These are phyloP conservation scores for Diplogelasinospora grovesii DNA, from an alignment of 495 filamentous ascomycete species.

Conservation along the genomic window DNA sequence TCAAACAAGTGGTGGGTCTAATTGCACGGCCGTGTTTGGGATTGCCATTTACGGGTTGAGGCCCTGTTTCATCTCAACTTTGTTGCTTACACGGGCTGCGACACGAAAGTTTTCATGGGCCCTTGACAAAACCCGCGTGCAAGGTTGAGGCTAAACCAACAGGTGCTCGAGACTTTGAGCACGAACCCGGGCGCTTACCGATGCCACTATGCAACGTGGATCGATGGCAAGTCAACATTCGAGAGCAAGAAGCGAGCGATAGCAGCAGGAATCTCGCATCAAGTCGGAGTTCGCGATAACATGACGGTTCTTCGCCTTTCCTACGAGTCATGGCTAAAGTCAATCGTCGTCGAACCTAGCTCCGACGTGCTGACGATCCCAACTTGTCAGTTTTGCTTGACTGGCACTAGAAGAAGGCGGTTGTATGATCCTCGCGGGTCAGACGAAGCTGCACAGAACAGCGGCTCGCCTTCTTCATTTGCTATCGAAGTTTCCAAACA, in stretches of 20 bases:
- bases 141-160: conserved; percentile 14
- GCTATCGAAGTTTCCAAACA: conserved; percentile 20
- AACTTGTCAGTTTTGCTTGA: no score
- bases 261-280: no score
- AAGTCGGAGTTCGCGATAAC: no score
- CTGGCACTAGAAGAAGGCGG: conserved; percentile 14
- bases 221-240: no score
- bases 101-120: conserved; percentile 8
- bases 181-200: conserved; percentile 20
- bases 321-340: conserved; percentile 12
- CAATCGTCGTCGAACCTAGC: no score
- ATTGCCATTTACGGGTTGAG: conserved; percentile 22
- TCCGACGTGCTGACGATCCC: no score
- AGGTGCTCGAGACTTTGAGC: conserved; percentile 11
- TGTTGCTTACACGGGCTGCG: conserved; percentile 16
- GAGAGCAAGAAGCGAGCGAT: no score
- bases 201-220: background rate
- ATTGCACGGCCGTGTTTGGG: conserved; percentile 28
- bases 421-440: conserved; percentile 21
- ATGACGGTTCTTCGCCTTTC: no score
- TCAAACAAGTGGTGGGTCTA: conserved; percentile 27
- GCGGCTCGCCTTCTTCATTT: conserved; percentile 10
- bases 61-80: conserved; percentile 33
- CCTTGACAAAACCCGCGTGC: conserved; percentile 5
- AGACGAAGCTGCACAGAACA: conserved; percentile 15